Conservation (phyloP, 768 basidiomycete species). For the Gelatoporia subvermispora region DNA sequence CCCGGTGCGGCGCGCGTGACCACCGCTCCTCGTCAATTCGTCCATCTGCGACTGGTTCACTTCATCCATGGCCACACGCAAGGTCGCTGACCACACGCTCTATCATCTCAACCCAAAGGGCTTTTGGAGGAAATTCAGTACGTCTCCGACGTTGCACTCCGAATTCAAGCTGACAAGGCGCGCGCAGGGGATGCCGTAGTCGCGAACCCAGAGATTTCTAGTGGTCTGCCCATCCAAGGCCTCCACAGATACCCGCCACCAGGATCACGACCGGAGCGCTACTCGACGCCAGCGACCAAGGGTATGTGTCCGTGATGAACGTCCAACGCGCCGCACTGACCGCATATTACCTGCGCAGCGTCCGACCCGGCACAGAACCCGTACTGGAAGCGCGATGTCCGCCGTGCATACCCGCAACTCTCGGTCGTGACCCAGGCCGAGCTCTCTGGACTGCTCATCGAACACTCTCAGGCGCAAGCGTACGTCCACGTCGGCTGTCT, state of each 20-base stretch:
- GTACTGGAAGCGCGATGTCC: slow-evolving; percentile 95
- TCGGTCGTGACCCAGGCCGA: slow-evolving; percentile 85
- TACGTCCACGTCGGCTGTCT: slow-evolving; percentile 35
- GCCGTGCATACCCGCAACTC: slow-evolving; percentile 87
- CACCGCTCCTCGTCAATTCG: not conserved
- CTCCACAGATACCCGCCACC: slow-evolving; percentile 82
- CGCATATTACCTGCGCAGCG: slow-evolving; percentile 38
- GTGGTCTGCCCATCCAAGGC: slow-evolving; percentile 74
- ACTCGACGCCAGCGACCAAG: slow-evolving; percentile 84
- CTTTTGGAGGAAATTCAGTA: slow-evolving; percentile 97
- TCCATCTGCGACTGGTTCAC: not conserved
- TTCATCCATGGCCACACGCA: slow-evolving; percentile 61
- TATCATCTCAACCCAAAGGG: slow-evolving; percentile 88
- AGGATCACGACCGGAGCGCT: slow-evolving; percentile 81
- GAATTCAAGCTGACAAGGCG: not conserved
- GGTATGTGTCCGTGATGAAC: slow-evolving; percentile 38
- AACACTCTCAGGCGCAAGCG: slow-evolving; percentile 65
- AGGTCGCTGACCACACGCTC: slow-evolving; percentile 80
- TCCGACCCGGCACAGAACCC: slow-evolving; percentile 86
- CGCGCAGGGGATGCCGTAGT: slow-evolving; percentile 71
- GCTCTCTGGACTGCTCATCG: slow-evolving; percentile 73
- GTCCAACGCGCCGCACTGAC: slow-evolving; percentile 11
- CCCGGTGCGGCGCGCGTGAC: too few relatives aligned
- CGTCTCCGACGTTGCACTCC: slow-evolving; percentile 25
- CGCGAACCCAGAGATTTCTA: slow-evolving; percentile 88